Evolutionary conservation across 2,329 filamentous ascomycete species (phyloP), one percentile per base, ranked within the genome.

Genomic region (Aspergillus aculeatus): DNA sequence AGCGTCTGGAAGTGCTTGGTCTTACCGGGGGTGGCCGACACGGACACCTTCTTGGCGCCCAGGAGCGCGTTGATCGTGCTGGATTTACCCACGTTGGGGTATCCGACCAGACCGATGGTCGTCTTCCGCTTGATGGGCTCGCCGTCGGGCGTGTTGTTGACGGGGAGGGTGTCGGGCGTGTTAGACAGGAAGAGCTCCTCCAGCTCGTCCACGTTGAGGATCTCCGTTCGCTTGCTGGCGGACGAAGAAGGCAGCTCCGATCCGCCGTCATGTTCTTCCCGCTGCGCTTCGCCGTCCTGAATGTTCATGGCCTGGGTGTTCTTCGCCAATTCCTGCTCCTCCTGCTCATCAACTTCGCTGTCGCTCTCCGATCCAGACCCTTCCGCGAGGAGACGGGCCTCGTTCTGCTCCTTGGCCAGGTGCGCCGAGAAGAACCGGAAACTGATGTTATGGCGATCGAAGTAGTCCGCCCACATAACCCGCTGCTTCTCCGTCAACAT

Each of bases 1-100:
- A 99, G 95, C 1, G 95, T 99, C 77, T 99, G 95, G 81, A 99
- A 99, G 72, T 99, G 95, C 81, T 99, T 99, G 14, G 95, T 99
- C 81, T 99, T 99, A 74, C 95, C 95, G 4, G 95, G 95, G 1
- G 95, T 99, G 14, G 94, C 89, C 16, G 95, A 99, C 44, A 99
- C 96, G 0, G 94, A 98, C 5, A 99, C 95, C 80, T 98, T 99
- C 81, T 98, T 99, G 57, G 95, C 89, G 54, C 96, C 96, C 60
- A 98, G 93, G n/a, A 99, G 85, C 47, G 95, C 94, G 80, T 99
- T 99, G 83, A 99, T 99, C 16, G 95, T 99, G 52, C 93, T 97
- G 1, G 96, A 99, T 80, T 99, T 99, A 79, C 95, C 95, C 64
- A 99, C 95, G 80, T 99, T 99, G 71, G 95, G 95, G 78, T 99